phyloP scores from a whole-genome alignment of 768 basidiomycete species.

The Amanita inopinata region DNA sequence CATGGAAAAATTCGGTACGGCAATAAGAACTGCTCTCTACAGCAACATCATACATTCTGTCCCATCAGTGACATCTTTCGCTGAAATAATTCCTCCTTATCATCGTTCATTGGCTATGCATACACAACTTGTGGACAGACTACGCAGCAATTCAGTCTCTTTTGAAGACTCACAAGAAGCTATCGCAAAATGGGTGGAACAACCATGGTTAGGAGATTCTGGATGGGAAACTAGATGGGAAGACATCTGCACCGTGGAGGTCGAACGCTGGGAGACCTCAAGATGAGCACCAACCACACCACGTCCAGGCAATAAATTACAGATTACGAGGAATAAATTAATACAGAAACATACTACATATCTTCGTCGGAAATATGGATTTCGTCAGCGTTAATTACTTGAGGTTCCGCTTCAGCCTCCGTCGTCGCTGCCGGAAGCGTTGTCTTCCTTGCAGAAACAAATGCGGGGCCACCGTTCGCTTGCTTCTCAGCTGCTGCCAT shows the following conservation, averaged over 20 bases:
- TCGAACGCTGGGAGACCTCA: slow-evolving; percentile 53
- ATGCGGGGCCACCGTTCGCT: slow-evolving; percentile 48
- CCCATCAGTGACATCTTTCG: slow-evolving; percentile 41
- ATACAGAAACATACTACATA: slow-evolving; percentile 21
- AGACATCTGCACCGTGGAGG: slow-evolving; percentile 66
- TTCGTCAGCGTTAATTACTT: slow-evolving; percentile 60
- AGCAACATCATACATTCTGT: not conserved
- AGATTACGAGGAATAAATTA: slow-evolving; percentile 13
- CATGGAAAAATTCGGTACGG: slow-evolving; percentile 65
- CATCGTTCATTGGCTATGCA: slow-evolving; percentile 56
- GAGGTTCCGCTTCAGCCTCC: slow-evolving; percentile 17
- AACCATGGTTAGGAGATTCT: slow-evolving; percentile 54
- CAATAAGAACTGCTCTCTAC: slow-evolving; percentile 1
- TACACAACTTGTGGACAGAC: slow-evolving; percentile 39
- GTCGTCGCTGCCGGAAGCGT: slow-evolving; percentile 28
- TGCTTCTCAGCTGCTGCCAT: slow-evolving; percentile 83
- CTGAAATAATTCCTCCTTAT: slow-evolving; percentile 51
- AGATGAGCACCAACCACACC: slow-evolving; percentile 11
- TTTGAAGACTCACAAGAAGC: slow-evolving; percentile 62
- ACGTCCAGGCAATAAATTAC: slow-evolving; percentile 11
- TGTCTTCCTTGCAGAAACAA: slow-evolving; percentile 67
- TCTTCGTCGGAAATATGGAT: slow-evolving; percentile 87
- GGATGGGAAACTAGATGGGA: slow-evolving; percentile 72
- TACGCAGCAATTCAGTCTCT: slow-evolving; percentile 56
- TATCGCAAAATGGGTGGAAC: slow-evolving; percentile 59